Base-by-base conservation (phyloP, 1,284 basidiomycete genomes). In the Sanghuangporus sanghuang region DNA sequence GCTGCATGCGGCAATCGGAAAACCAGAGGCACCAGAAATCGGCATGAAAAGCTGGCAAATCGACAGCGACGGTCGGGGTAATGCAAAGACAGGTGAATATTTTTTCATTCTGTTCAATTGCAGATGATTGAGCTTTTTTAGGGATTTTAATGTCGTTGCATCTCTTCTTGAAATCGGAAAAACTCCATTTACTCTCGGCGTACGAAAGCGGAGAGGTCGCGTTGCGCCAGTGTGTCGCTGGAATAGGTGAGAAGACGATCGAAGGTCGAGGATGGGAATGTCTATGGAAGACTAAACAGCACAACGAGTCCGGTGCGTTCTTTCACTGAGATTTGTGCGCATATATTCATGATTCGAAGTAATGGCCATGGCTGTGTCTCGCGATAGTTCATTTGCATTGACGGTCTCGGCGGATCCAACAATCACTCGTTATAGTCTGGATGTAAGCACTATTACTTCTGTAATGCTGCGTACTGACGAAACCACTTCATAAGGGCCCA, bases 81-180 rank as follows among this genome's bases (percentile, higher is more conserved):
- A 75, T 59, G 74, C 72, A 23, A 80, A 77, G 64, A 76, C 78
- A 65, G 78, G 81, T 81, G n/a, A 70, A 72, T 23, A 54, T 21
- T 44, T 21, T 44, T 18, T 39, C 32, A 48, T 32, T 12, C n/a
- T 42, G 3, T 36, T 36, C 11, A 40, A 18, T 14, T 23, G 38
- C 8, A 23, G 21, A 42, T 64, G 8, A 23, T 39, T 21, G 23
- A 23, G 9, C 52, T 40, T 59, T 23, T 39, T 38, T 71, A 86
- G 93, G 94, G 1, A 89, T 95, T 61, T 85, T 95, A 66, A 96
- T 96, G 95, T 84, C 87, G 0, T 73, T 95, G 63, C 89, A 93
- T 68, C 77, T 96, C 23, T 85, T 81, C 67, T 71, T 74, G 48
- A 68, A 67, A 39, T 69, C 71, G 2, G 71, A 68, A 8, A 75